A percentile compares a stretch with the other conserved stretches of the same genome.
Evolutionary conservation across 2,329 filamentous ascomycete genomes (phyloP).

Genomic region (Aplosporella prunicola): DNA sequence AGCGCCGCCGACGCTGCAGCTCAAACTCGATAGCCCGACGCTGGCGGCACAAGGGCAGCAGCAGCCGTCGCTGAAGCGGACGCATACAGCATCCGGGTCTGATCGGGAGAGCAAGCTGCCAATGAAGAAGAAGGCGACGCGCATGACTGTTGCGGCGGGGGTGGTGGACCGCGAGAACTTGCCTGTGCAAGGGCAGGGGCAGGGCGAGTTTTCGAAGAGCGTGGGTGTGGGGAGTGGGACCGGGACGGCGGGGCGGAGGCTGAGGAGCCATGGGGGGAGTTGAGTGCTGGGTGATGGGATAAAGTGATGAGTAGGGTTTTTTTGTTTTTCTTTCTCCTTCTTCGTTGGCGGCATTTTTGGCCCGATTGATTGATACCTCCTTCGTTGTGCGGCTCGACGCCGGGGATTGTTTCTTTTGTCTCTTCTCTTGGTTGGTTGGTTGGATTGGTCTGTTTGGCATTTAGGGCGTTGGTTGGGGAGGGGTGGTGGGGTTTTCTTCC

Average conservation of each 20-base stretch:
- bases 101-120: slow-evolving; percentile 36
- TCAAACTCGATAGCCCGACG: slow-evolving; percentile 5
- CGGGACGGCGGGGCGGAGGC: slow-evolving; percentile 7
- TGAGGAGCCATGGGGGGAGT: slow-evolving; percentile 9
- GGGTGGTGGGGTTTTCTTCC: neutral
- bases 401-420: neutral
- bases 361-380: no score
- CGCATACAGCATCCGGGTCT: slow-evolving; percentile 27
- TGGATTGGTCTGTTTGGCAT: neutral
- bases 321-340: no score
- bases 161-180: slow-evolving; percentile 33
- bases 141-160: slow-evolving; percentile 34
- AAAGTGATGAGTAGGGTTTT: no score
- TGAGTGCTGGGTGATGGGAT: neutral
- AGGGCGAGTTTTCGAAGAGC: slow-evolving; percentile 29
- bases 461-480: neutral
- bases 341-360: no score
- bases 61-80: slow-evolving; percentile 35
- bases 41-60: slow-evolving; percentile 21
- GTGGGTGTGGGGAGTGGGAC: no score
- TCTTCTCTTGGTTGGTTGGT: neutral
- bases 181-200: slow-evolving; percentile 16
- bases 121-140: slow-evolving; percentile 23
- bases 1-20: slow-evolving; percentile 19
- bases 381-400: no score